These are phyloP conservation scores for Akanthomyces uredinophilus DNA, from an alignment of 2,329 filamentous ascomycete genomes.

Conservation along the genomic window DNA sequence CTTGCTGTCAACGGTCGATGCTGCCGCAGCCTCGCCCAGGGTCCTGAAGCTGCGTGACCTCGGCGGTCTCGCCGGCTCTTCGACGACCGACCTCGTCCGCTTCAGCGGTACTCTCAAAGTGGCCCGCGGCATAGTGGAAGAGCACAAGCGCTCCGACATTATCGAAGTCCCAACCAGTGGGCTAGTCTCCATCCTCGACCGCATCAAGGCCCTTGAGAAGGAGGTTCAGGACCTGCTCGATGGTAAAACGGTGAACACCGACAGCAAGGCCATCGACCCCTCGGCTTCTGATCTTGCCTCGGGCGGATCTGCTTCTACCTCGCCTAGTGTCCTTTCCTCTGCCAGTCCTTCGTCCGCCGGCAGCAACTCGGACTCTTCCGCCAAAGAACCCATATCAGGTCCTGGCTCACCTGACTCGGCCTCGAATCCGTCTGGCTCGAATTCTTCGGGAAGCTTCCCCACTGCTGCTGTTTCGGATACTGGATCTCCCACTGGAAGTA, in stretches of 20 bases:
- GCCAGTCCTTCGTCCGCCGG: neutral
- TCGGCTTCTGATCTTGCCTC: neutral
- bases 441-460: neutral
- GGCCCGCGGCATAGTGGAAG: conserved; percentile 24
- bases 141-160: conserved; percentile 19
- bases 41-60: conserved; percentile 1
- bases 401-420: too few relatives aligned
- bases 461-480: neutral
- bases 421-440: neutral
- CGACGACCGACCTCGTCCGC: conserved; percentile 13
- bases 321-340: neutral
- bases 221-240: conserved; percentile 25
- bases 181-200: conserved; percentile 24
- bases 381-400: neutral
- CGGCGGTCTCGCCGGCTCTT: conserved; percentile 13
- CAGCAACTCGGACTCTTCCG: neutral
- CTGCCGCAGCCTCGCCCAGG: neutral
- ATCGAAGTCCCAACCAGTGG: conserved; percentile 23
- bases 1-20: neutral
- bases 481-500: neutral
- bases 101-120: conserved; percentile 18
- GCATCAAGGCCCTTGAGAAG: conserved; percentile 24
- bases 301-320: neutral
- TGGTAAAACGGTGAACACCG: conserved; percentile 6
- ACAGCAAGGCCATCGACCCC: neutral